A percentile compares a stretch with the other conserved stretches of the same genome.
phyloP scores from a whole-genome alignment of 768 basidiomycete genomes.

The Tylopilus felleus region DNA sequence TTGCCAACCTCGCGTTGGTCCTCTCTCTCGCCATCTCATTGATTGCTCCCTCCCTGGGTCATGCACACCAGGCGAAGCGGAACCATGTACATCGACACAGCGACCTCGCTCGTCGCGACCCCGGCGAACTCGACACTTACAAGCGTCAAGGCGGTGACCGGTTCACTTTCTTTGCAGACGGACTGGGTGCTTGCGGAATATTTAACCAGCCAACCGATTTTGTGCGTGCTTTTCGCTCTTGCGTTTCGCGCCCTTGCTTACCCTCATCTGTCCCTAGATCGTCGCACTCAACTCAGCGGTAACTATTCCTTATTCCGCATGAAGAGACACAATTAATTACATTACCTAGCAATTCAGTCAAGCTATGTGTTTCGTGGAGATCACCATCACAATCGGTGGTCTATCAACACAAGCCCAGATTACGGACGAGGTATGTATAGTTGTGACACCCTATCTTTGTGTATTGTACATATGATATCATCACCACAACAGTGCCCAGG shows the following conservation, averaged over 20 bases:
- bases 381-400: constrained; percentile 61
- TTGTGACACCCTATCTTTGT: not conserved
- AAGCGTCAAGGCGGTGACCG: constrained; percentile 24
- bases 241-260: constrained; percentile 1
- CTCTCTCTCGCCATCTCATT: constrained; percentile 20
- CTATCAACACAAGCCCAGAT: constrained; percentile 56
- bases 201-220: constrained; percentile 31
- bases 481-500: constrained; percentile 51
- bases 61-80: constrained; percentile 21
- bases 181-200: constrained; percentile 43
- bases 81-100: constrained; percentile 22
- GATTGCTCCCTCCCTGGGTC: constrained; percentile 15
- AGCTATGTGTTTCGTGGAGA: constrained; percentile 54
- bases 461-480: not conserved
- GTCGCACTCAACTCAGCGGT: constrained; percentile 44
- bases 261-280: constrained; percentile 36
- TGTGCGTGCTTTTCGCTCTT: constrained; percentile 22
- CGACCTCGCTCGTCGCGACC: constrained; percentile 25
- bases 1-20: constrained; percentile 18
- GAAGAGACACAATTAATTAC: constrained; percentile 1
- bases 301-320: not conserved
- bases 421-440: constrained; percentile 49
- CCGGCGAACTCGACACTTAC: constrained; percentile 21
- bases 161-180: constrained; percentile 40
- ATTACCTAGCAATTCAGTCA: constrained; percentile 49